phyloP scores from a whole-genome alignment of 1,284 basidiomycete genomes.

The Cryptococcus sp. region DNA sequence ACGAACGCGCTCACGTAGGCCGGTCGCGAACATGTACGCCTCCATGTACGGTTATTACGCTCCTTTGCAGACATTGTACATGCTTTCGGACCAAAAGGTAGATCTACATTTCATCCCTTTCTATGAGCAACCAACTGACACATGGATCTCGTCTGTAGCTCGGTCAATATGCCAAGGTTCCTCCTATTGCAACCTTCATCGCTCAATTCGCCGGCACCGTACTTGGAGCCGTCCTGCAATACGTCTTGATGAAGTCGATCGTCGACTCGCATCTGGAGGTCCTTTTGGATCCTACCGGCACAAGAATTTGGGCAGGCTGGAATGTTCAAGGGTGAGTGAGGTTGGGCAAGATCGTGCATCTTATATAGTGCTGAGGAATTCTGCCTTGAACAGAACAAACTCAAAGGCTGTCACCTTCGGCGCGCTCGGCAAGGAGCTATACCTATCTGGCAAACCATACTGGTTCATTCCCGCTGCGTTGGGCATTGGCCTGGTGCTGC shows the following conservation, averaged over 20 bases:
- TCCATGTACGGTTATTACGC: constrained; percentile 63
- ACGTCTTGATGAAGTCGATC: constrained; percentile 57
- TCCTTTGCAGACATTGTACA: constrained; percentile 62
- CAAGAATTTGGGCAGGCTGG: constrained; percentile 21
- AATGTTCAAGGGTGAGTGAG: constrained; percentile 12
- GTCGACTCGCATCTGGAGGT: constrained; percentile 58
- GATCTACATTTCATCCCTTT: not conserved
- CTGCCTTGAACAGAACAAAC: constrained; percentile 57
- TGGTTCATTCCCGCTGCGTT: constrained; percentile 56
- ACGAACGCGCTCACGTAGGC: constrained; percentile 25
- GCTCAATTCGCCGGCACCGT: constrained; percentile 58
- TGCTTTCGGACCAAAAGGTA: constrained; percentile 56
- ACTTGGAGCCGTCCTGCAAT: constrained; percentile 59
- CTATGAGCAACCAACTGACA: not conserved
- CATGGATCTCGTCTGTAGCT: constrained; percentile 4
- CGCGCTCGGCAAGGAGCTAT: constrained; percentile 60
- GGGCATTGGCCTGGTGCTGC: constrained; percentile 55
- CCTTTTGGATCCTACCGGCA: constrained; percentile 59
- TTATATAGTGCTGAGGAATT: not conserved
- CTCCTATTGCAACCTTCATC: constrained; percentile 51
- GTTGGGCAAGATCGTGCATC: constrained; percentile 25
- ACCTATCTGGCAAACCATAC: constrained; percentile 57
- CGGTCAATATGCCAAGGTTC: constrained; percentile 27
- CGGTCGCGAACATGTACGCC: constrained; percentile 59
- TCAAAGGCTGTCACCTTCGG: constrained; percentile 63